Evolutionary conservation across 179 eudicot species (phyloP), one percentile per base, ranked within the genome.

Genomic region (Pouteria campechiana): DNA sequence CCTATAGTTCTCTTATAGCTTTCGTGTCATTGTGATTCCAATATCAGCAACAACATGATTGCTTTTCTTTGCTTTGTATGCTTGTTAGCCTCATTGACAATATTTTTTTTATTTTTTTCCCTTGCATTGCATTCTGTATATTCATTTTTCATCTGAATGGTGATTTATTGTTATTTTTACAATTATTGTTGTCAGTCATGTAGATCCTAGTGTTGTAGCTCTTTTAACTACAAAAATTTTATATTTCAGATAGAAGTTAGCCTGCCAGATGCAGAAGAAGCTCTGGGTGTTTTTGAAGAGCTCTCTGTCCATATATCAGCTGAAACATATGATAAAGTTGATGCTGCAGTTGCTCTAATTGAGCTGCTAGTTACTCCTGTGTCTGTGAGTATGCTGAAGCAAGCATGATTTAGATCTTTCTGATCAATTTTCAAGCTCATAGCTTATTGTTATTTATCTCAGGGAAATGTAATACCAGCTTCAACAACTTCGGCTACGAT

Each of bases 251-350:
- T 63, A 48, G 88, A 82, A 67, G 49, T 85, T 46, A 63, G 62
- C 40, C 47, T 74, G 18, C 51, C 69, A 36, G 83, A 78, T 46
- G 81, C 70, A 32, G 74, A 36, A 42, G 93, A 78, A 52, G 44
- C 60, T 31, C 56, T 64, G 42, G 63, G 58, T 70, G 57, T 56
- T 31, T 89, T 62, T 30, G 70, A 68, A 27, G 86, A 89, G 68
- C 37, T 86, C 41, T 64, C 74, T 56, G 83, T 85, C 63, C 79
- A 41, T 33, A 68, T 89, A 50, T 61, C 72, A 48, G 88, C 95
- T 17, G 93, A 89, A 58, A 71, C 86, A 8, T 85, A 69, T 57
- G 95, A 81, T 58, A 89, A 81, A 68, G 79, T 86, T 59, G 97
- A 89, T 74, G 75, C 93, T 17, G 97, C 97, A 30, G 83, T 89